Conservation (phyloP, 2,329 filamentous ascomycete species). For the Biscogniauxia mediterranea region DNA sequence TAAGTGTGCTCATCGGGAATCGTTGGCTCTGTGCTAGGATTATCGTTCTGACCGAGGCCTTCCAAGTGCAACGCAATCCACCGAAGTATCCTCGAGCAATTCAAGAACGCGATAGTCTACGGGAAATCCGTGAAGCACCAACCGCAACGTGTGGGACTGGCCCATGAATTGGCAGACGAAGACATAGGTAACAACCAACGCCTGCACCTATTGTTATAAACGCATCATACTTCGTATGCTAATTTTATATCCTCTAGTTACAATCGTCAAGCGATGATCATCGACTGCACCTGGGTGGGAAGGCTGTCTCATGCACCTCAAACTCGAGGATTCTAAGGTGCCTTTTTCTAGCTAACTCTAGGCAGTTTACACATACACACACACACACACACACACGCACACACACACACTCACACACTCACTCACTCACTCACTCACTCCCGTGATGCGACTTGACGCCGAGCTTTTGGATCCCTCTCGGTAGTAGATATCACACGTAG, state of each 20-base stretch:
- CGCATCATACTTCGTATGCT: constrained; percentile 20
- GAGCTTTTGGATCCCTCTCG: constrained; percentile 20
- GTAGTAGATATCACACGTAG: constrained; percentile 14
- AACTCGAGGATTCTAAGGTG: constrained; percentile 18
- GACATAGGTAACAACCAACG: constrained; percentile 72
- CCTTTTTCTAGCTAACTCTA: constrained; percentile 12
- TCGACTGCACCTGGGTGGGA: constrained; percentile 14
- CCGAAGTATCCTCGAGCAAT: constrained; percentile 91
- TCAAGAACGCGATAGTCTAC: constrained; percentile 94
- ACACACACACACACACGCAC: constrained; percentile 8
- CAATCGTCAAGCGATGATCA: constrained; percentile 65
- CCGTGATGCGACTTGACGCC: constrained; percentile 22
- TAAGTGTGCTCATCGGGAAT: constrained; percentile 50
- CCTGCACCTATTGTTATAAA: constrained; percentile 10
- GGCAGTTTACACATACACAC: constrained; percentile 1
- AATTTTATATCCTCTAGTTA: constrained; percentile 44
- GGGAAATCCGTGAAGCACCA: constrained; percentile 98
- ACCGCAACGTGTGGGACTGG: constrained; percentile 88
- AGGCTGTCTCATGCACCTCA: constrained; percentile 25
- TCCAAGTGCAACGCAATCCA: constrained; percentile 92
- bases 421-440: constrained; percentile 19
- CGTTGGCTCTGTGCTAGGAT: constrained; percentile 15
- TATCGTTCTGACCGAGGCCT: constrained; percentile 37
- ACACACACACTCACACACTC: constrained; percentile 9
- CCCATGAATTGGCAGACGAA: constrained; percentile 90